A percentile compares a stretch with the other conserved stretches of the same genome.
Conservation (phyloP, 345 rosid species). For the Hevea brasiliensis region DNA sequence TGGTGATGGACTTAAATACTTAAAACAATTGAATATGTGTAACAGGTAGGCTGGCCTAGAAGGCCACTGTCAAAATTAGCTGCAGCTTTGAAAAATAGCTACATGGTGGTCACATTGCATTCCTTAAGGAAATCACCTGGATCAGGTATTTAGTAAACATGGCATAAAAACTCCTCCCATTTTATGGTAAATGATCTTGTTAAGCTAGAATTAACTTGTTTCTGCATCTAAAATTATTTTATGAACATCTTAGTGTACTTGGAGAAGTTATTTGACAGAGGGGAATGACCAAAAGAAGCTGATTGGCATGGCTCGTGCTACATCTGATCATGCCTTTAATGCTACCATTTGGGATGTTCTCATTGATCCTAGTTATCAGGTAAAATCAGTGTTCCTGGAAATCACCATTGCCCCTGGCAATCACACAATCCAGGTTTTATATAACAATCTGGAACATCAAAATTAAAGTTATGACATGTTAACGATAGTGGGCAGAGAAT, state of each 20-base stretch:
- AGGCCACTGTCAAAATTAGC: conserved; percentile 84
- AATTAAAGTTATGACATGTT: too few species aligned
- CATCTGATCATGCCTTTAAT: conserved; percentile 96
- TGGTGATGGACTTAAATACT: background rate
- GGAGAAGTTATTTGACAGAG: conserved; percentile 96
- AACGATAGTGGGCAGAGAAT: too few species aligned
- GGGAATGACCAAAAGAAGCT: conserved; percentile 63
- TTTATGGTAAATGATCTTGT: conserved; percentile 11
- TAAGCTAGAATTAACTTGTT: conserved; percentile 14
- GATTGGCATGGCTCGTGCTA: conserved; percentile 98
- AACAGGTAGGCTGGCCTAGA: conserved; percentile 94
- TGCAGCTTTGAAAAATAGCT: conserved; percentile 89
- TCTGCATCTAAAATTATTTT: conserved; percentile 48
- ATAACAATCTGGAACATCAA: background rate
- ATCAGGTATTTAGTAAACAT: conserved; percentile 50
- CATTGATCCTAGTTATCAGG: conserved; percentile 97
- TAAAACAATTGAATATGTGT: background rate
- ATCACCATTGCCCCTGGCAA: background rate
- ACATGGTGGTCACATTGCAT: conserved; percentile 91
- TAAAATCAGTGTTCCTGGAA: conserved; percentile 17
- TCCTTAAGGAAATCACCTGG: conserved; percentile 54
- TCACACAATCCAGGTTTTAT: too few species aligned
- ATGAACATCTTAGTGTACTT: conserved; percentile 87
- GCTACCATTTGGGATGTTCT: conserved; percentile 99
- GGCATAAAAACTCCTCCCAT: background rate